Base-by-base conservation (phyloP, 371 early-diverging fungal species). In the Lichtheimia corymbifera region DNA sequence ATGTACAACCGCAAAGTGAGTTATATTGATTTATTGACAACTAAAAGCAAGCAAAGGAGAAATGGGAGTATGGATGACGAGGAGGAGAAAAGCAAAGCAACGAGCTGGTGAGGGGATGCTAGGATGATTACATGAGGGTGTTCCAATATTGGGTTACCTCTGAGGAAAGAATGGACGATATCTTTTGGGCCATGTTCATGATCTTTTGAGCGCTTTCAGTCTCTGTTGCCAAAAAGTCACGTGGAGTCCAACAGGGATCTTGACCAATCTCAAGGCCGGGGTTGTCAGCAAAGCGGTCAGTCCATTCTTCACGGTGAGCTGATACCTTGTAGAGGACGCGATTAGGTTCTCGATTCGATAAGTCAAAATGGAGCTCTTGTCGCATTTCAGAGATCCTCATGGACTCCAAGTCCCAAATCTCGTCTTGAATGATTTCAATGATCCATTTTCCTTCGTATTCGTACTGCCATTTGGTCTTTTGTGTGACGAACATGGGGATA, bases 381-480 rank as follows among this genome's bases (percentile, higher is more conserved):
- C 53, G 22, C 22, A 53, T 59, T 18, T 68, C 66, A 0, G 55
- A 43, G 12, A 70, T 45, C 11, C 66, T 28, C 1, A 78, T 53
- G 0, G 35, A 40, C 0, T 35, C 17, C 27, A 76, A 55, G 42
- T 78, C 67, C 81, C 81, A 81, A 2, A 76, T 54, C 17, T 81
- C 78, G 14, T 81, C 78, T 11, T 63, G 54, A 11, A 68, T 65
- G 22, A 81, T 65, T 22, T 81, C 81, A 1, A 78, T 56, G 5
- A 74, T 57, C 59, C 66, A 75, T 14, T 66, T 65, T 3, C 66
- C 62, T 4, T 65, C 65, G 63, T 69, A 74, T 5, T 59, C 67
- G 40, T 77, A 77, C 0, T 54, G 44, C 78, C 79, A 81, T 50
- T 72, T 76, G 0, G 76, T 76, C 60, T 74, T 76, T 61, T 77